Evolutionary conservation across 306 rosid species (phyloP), one percentile per base, ranked within the genome.

Genomic region (Erythrophleum fordii): DNA sequence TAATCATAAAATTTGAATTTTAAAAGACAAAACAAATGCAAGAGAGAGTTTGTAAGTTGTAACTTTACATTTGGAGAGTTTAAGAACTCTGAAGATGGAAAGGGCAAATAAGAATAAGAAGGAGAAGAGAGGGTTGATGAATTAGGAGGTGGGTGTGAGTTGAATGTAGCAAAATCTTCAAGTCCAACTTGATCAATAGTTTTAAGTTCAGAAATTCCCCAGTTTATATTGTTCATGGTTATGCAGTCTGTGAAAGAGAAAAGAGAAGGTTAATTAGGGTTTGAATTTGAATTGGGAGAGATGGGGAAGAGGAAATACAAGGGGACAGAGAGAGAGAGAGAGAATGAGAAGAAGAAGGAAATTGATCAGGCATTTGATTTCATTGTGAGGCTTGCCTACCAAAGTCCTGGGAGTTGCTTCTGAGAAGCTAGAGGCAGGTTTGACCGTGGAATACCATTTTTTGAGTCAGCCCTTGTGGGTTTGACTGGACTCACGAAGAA

Each of bases 371-470:
- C n/a, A n/a, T n/a, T n/a, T n/a, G n/a, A 31, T 31, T 31, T 31
- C 34, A 31, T 31, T 1, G 34, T 31, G 34, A 31, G 34, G 34
- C 34, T 1, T 31, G 34, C 34, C 1, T 31, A 31, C 34, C 34
- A 31, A 64, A 10, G 80, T 44, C 37, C 70, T 62, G 77, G 73
- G 46, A 42, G 88, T 37, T 74, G 39, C 48, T 87, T 88, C 90
- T 80, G 25, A 58, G 92, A 82, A 89, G 83, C 51, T 73, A 26
- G 16, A 48, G 35, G 42, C 55, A 85, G 66, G 53, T 88, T 89
- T 94, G 98, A 94, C 97, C 87, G 91, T 89, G 76, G 98, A 92
- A 94, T 81, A 69, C 3, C 34, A 5, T 31, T 51, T 44, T 44
- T 44, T 7, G 11, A 82, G 94, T 92, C 95, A 89, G 87, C 82